Conservation (phyloP, 179 eudicot species). For the Monotropa hypopitys region DNA sequence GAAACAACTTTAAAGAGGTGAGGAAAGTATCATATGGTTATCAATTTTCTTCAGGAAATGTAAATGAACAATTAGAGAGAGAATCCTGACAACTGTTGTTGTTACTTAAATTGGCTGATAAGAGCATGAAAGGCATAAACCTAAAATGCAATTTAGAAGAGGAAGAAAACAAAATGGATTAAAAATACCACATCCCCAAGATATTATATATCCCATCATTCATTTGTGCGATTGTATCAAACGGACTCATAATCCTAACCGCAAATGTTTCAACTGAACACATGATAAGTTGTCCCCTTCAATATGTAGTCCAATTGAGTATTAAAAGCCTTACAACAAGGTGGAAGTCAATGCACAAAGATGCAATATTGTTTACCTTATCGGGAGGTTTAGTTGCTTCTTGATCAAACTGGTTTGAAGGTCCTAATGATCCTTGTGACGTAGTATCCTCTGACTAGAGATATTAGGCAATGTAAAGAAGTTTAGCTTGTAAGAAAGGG, state of each 20-base stretch:
- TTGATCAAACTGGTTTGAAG: constrained; percentile 52
- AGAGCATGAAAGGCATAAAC: background rate
- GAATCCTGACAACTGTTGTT: background rate
- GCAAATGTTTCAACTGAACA: background rate
- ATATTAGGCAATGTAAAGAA: background rate
- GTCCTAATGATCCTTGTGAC: constrained; percentile 49
- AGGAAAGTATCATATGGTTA: background rate
- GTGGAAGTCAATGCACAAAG: background rate
- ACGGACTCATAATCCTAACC: background rate
- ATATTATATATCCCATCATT: too few species aligned
- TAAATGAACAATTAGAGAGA: background rate
- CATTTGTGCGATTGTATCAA: background rate
- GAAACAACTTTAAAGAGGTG: background rate
- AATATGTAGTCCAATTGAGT: background rate
- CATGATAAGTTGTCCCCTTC: background rate
- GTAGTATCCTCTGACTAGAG: constrained; percentile 53
- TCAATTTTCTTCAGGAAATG: background rate
- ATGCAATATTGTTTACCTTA: constrained; percentile 35
- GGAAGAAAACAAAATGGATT: background rate
- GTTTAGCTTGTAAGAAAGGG: constrained; percentile 4
- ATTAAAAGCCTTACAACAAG: too few species aligned
- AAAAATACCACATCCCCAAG: background rate
- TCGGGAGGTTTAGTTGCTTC: constrained; percentile 56
- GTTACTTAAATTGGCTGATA: background rate
- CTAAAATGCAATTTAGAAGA: background rate